phyloP scores from a whole-genome alignment of 140 eudicot species.

The Ambrosia hybrid region DNA sequence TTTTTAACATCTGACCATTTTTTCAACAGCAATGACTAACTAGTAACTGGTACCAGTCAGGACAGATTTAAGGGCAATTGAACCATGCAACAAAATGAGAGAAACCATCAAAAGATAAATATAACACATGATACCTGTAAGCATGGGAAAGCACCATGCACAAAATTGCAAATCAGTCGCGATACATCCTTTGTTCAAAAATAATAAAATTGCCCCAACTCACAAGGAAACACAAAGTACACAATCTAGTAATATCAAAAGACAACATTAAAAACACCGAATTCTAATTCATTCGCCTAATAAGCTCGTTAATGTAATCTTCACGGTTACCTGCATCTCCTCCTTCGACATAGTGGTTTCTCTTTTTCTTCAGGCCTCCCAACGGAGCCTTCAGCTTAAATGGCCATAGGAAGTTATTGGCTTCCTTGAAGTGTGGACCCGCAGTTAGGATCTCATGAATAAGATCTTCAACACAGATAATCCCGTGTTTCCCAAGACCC shows the following conservation, averaged over 20 bases:
- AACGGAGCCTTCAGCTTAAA: constrained; percentile 62
- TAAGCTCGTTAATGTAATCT: constrained; percentile 68
- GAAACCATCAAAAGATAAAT: too few species aligned
- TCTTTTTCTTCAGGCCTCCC: constrained; percentile 80
- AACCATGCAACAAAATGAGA: too few species aligned
- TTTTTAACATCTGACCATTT: too few species aligned
- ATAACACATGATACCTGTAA: too few species aligned
- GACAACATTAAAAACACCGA: constrained; percentile 3
- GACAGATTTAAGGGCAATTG: too few species aligned
- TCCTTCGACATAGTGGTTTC: constrained; percentile 87
- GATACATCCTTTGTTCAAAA: constrained; percentile 22
- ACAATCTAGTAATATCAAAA: constrained; percentile 14
- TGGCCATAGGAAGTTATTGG: constrained; percentile 60
- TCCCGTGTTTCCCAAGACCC: constrained; percentile 57
- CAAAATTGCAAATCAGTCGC: neutral
- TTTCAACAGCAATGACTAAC: too few species aligned
- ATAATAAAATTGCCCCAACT: neutral
- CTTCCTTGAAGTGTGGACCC: constrained; percentile 60
- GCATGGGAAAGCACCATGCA: neutral
- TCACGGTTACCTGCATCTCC: constrained; percentile 95
- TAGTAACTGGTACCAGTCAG: too few species aligned
- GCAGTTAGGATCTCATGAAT: constrained; percentile 55
- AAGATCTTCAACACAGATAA: constrained; percentile 53
- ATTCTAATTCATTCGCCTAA: constrained; percentile 74
- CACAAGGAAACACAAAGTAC: constrained; percentile 21